Conservation (phyloP, 768 basidiomycete species). For the Mycena olivaceomarginata region DNA sequence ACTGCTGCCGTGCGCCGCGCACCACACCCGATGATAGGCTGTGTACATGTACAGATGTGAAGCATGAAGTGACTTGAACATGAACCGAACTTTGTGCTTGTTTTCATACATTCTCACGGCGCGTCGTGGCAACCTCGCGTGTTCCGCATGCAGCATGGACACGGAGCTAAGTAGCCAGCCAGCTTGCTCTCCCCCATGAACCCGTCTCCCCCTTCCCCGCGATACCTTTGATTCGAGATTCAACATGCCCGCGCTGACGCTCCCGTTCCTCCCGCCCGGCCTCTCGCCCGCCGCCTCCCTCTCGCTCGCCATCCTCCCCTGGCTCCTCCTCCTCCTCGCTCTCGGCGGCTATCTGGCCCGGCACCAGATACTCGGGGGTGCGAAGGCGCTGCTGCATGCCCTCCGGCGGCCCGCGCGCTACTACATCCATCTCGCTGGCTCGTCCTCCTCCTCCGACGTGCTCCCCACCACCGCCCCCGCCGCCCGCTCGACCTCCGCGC, state of each 20-base stretch:
- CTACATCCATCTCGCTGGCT: neutral
- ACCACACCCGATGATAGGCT: neutral
- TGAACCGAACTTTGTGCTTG: too few species aligned
- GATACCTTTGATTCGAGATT: too few species aligned
- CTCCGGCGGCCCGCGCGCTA: neutral
- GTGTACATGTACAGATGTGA: too few species aligned
- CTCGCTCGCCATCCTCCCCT: neutral
- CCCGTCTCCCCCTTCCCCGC: too few species aligned
- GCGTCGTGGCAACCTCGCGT: too few species aligned
- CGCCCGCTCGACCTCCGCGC: too few species aligned
- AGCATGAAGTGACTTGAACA: too few species aligned
- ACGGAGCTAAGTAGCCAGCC: too few species aligned
- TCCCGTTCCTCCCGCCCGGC: conserved; percentile 13
- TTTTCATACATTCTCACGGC: too few species aligned
- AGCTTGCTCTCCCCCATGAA: too few species aligned
- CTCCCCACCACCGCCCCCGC: neutral
- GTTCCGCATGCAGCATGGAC: too few species aligned
- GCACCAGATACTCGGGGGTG: neutral
- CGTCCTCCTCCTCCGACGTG: neutral
- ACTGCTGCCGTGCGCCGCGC: neutral
- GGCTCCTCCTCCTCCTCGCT: conserved; percentile 1
- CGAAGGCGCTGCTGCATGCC: neutral
- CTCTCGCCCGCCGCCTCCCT: neutral
- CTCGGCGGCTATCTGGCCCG: neutral
- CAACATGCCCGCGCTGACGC: neutral